These are phyloP conservation scores for Zygnema cylindricum DNA, from an alignment of 139 green algal genomes.

Conservation along the genomic window DNA sequence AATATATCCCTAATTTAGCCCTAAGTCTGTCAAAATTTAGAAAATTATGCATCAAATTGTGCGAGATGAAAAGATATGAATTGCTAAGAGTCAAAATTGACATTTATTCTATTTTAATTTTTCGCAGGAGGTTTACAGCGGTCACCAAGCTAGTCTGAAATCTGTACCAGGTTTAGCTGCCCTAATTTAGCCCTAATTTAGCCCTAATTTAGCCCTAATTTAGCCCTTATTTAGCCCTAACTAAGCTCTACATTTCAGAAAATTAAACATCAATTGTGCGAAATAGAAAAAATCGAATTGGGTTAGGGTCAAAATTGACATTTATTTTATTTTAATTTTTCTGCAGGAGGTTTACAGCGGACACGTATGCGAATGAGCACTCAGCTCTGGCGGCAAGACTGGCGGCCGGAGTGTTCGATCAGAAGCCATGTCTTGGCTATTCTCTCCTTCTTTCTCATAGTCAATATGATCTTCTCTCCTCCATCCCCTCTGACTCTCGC, in stretches of 20 bases:
- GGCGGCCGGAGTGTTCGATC: slow-evolving; percentile 41
- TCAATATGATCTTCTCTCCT: not conserved
- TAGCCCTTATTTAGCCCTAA: no score
- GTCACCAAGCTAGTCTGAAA: no score
- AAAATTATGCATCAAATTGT: not conserved
- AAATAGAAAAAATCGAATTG: not conserved
- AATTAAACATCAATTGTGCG: not conserved
- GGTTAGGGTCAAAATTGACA: not conserved
- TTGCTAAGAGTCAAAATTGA: not conserved
- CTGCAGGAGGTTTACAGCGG: slow-evolving; percentile 49
- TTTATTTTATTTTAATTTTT: not conserved
- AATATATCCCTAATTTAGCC: no score
- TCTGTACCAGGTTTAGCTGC: no score
- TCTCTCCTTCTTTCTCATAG: not conserved
- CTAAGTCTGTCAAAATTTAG: no score
- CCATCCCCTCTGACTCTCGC: not conserved
- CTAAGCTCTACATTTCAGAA: slow-evolving; percentile 2
- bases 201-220: no score
- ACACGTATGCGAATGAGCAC: slow-evolving; percentile 54
- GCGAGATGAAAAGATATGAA: not conserved
- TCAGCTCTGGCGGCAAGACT: slow-evolving; percentile 38
- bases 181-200: no score
- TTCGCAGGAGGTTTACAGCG: no score
- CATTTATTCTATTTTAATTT: not conserved
- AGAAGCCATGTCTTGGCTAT: slow-evolving; percentile 25